Percentiles rank a stretch among this genome's conserved stretches.
Conservation (phyloP, 495 filamentous ascomycete species). For the Lophiostoma macrostomum region DNA sequence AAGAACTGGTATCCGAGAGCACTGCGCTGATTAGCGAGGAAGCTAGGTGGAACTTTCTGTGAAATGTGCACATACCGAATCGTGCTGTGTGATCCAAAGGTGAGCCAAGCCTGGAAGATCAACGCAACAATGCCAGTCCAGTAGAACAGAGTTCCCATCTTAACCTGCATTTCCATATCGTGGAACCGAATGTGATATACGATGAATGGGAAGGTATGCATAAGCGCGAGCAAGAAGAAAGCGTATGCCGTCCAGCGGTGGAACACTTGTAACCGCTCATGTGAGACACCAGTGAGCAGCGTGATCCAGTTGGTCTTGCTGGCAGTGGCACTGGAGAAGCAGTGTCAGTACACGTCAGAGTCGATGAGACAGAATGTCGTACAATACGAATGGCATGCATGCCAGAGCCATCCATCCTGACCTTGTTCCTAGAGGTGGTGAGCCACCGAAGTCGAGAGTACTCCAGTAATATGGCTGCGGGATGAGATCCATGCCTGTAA, state of each 20-base stretch:
- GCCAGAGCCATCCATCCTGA: slow-evolving; percentile 34
- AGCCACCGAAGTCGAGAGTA: slow-evolving; percentile 47
- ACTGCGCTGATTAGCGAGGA: slow-evolving; percentile 28
- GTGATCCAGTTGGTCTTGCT: slow-evolving; percentile 34
- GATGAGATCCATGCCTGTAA: slow-evolving; percentile 36
- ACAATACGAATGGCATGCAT: slow-evolving; percentile 34
- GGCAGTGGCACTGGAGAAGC: slow-evolving; percentile 23
- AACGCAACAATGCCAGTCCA: slow-evolving; percentile 57
- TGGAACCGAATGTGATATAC: slow-evolving; percentile 50
- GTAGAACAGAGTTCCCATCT: slow-evolving; percentile 44
- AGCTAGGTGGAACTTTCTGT: too few species aligned
- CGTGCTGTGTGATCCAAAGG: slow-evolving; percentile 48
- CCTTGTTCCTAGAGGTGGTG: slow-evolving; percentile 34
- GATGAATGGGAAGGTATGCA: slow-evolving; percentile 39
- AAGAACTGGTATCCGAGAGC: slow-evolving; percentile 60
- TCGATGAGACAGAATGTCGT: neutral
- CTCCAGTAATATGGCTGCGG: slow-evolving; percentile 60
- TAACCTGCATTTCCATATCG: slow-evolving; percentile 51
- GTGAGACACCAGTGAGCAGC: slow-evolving; percentile 28
- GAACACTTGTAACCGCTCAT: slow-evolving; percentile 36
- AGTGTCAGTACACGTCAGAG: neutral
- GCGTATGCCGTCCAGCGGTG: slow-evolving; percentile 34
- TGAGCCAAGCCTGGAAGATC: slow-evolving; percentile 55
- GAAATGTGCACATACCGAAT: slow-evolving; percentile 44
- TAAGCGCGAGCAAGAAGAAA: slow-evolving; percentile 31